Percentiles rank a stretch among this genome's conserved stretches.
These are phyloP conservation scores for Fraxinus latifolia DNA, from an alignment of 305 asterid genomes.

Conservation along the genomic window DNA sequence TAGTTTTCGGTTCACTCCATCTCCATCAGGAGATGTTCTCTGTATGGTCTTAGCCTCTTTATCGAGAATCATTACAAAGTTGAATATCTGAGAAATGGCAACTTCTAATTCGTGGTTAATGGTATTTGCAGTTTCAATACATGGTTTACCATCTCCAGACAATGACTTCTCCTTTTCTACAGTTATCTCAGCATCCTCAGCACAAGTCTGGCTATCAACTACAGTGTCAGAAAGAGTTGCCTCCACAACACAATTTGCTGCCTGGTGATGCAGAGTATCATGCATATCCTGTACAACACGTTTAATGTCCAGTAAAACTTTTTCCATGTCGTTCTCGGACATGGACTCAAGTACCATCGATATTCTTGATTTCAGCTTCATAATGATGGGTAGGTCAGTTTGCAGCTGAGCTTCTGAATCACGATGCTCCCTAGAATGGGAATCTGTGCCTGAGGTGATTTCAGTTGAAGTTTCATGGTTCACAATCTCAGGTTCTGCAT, in stretches of 20 bases:
- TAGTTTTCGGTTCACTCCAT: slow-evolving; percentile 46
- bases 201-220: slow-evolving; percentile 24
- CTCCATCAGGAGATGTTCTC: slow-evolving; percentile 43
- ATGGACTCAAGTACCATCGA: slow-evolving; percentile 54
- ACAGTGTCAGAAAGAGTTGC: slow-evolving; percentile 29
- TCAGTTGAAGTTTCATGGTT: slow-evolving; percentile 33
- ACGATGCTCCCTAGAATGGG: slow-evolving; percentile 28
- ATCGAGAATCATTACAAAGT: slow-evolving; percentile 55
- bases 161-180: slow-evolving; percentile 28
- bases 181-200: slow-evolving; percentile 29
- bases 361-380: slow-evolving; percentile 56
- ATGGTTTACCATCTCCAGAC: slow-evolving; percentile 29
- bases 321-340: slow-evolving; percentile 47
- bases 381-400: slow-evolving; percentile 39
- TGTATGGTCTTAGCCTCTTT: slow-evolving; percentile 54
- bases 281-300: slow-evolving; percentile 53
- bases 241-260: slow-evolving; percentile 32
- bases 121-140: slow-evolving; percentile 24
- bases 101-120: slow-evolving; percentile 36
- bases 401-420: slow-evolving; percentile 27
- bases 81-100: slow-evolving; percentile 53
- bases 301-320: slow-evolving; percentile 49
- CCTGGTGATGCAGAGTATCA: slow-evolving; percentile 32
- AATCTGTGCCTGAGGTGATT: slow-evolving; percentile 24
- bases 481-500: slow-evolving; percentile 31